Percentiles rank a stretch among this genome's conserved stretches.
phyloP scores from a whole-genome alignment of 2,329 filamentous ascomycete genomes.

The Neonectria coccinea region DNA sequence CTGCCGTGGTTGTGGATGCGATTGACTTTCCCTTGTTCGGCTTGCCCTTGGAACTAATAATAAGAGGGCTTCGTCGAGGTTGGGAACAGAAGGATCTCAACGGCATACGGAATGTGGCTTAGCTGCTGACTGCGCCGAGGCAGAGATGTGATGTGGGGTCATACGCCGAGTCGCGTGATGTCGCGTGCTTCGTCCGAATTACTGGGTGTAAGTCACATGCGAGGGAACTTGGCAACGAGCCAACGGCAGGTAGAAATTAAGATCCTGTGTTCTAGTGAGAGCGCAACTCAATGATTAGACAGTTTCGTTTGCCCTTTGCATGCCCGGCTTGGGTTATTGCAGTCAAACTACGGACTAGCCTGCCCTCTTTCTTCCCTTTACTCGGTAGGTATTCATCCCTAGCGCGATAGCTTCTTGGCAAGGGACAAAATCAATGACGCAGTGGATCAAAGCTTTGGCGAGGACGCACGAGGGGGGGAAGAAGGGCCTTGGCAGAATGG shows the following conservation, averaged over 20 bases:
- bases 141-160: slow-evolving; percentile 15
- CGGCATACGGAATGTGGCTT: background rate
- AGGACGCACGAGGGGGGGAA: background rate
- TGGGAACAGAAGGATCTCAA: background rate
- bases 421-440: background rate
- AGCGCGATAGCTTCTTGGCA: background rate
- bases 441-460: background rate
- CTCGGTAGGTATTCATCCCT: background rate
- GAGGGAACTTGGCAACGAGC: no score
- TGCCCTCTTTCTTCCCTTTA: background rate
- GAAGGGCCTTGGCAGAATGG: background rate
- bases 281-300: no score
- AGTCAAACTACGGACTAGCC: background rate
- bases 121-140: background rate
- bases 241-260: background rate
- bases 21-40: background rate
- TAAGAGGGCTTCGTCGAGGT: background rate
- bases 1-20: background rate
- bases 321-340: background rate
- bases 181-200: slow-evolving; percentile 13
- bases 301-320: no score
- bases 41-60: background rate
- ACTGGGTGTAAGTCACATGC: background rate
- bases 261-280: background rate
- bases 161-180: slow-evolving; percentile 37